These are phyloP conservation scores for Apiospora aurea DNA, from an alignment of 2,329 filamentous ascomycete genomes.

Conservation along the genomic window DNA sequence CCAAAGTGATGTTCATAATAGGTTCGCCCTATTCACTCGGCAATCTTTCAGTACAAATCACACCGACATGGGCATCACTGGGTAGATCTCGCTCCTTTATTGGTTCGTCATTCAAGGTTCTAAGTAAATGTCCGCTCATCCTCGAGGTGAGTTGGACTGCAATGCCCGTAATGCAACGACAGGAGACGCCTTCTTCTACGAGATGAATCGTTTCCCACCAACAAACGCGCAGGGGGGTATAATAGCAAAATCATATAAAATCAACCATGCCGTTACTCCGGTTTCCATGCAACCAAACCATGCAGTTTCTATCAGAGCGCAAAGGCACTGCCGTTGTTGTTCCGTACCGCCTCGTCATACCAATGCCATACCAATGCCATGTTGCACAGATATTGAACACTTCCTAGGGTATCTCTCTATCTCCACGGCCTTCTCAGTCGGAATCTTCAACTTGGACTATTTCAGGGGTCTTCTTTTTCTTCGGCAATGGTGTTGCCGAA, in stretches of 20 bases:
- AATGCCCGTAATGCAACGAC: background rate
- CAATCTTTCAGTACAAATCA: background rate
- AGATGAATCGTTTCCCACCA: background rate
- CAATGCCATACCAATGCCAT: background rate
- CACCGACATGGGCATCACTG: background rate
- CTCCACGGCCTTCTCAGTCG: background rate
- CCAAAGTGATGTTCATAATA: too few species aligned
- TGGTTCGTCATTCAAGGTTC: background rate
- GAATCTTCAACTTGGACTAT: conserved; percentile 6
- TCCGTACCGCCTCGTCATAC: background rate
- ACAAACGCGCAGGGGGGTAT: conserved; percentile 13
- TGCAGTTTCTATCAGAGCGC: conserved; percentile 9
- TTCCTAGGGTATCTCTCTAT: background rate
- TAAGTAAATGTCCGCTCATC: background rate
- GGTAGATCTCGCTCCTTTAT: background rate
- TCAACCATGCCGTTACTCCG: conserved; percentile 18
- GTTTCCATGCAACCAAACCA: conserved; percentile 10
- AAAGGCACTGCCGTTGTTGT: background rate
- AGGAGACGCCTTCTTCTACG: conserved; percentile 1
- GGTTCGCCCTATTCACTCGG: too few species aligned
- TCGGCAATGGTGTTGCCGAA: background rate
- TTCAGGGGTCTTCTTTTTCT: background rate
- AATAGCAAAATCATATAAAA: conserved; percentile 19
- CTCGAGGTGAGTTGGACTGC: background rate
- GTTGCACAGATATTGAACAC: background rate